Percentiles rank a stretch among this genome's conserved stretches.
phyloP scores from a whole-genome alignment of 177 flowering plant species.

The Viscum album region DNA sequence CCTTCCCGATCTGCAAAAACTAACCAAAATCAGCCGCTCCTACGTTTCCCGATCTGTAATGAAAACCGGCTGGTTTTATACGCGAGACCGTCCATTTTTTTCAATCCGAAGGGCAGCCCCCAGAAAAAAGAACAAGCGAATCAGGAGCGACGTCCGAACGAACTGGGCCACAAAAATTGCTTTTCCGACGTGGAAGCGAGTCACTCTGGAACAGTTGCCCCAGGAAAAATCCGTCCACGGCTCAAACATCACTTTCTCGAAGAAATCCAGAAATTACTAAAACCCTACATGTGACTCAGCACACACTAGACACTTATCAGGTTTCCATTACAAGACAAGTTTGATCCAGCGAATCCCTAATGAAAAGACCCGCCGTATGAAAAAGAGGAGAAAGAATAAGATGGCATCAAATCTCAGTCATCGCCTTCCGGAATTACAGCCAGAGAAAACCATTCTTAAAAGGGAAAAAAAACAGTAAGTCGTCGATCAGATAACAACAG shows the following conservation, averaged over 20 bases:
- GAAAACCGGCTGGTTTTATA: neutral
- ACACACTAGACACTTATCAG: slow-evolving; percentile 27
- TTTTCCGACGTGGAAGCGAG: neutral
- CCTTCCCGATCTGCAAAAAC: slow-evolving; percentile 5
- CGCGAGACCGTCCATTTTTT: no score
- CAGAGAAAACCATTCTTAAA: no score
- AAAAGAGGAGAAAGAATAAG: no score
- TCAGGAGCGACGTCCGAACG: neutral
- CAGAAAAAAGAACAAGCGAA: neutral
- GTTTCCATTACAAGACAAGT: neutral
- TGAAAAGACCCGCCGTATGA: no score
- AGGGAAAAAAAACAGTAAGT: no score
- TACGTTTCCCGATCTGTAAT: neutral
- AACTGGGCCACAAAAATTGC: neutral
- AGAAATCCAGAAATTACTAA: slow-evolving; percentile 15
- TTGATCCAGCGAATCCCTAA: no score
- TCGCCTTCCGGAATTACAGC: no score
- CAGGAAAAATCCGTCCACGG: neutral
- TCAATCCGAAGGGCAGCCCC: neutral
- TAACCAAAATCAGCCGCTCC: no score
- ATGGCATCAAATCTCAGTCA: no score
- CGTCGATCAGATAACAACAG: no score
- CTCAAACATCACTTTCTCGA: slow-evolving; percentile 6
- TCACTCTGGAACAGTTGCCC: neutral
- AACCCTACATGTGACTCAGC: slow-evolving; percentile 14